Percentiles rank a stretch among this genome's conserved stretches.
Evolutionary conservation across 495 filamentous ascomycete species (phyloP).

Genomic region (Letharia columbiana): DNA sequence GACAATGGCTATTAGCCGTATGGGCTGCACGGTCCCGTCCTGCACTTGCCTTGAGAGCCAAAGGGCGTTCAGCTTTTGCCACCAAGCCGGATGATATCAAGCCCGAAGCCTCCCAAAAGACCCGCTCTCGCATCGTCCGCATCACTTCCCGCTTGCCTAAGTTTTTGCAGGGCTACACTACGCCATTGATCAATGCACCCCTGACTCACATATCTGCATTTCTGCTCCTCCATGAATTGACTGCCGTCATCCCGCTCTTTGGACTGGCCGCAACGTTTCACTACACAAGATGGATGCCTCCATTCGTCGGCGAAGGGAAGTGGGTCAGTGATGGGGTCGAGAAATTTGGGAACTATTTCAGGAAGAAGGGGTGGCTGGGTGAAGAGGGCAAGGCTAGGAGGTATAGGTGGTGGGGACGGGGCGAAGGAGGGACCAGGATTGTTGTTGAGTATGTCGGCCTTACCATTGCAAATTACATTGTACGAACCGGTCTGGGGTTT

Average conservation of each 20-base stretch:
- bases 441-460: conserved; percentile 31
- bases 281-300: conserved; percentile 57
- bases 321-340: conserved; percentile 48
- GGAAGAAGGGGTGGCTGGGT: conserved; percentile 53
- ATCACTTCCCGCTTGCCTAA: conserved; percentile 51
- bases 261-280: conserved; percentile 71
- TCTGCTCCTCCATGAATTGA: conserved; percentile 83
- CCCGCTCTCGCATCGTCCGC: conserved; percentile 44
- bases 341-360: conserved; percentile 50
- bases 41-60: neutral
- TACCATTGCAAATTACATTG: neutral
- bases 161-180: conserved; percentile 57
- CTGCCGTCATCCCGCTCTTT: conserved; percentile 71
- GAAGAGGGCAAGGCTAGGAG: conserved; percentile 30
- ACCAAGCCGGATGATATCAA: conserved; percentile 19
- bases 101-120: conserved; percentile 20
- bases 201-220: conserved; percentile 78
- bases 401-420: conserved; percentile 21
- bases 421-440: conserved; percentile 17
- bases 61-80: conserved; percentile 8
- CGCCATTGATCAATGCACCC: conserved; percentile 62
- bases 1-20: conserved; percentile 5
- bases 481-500: conserved; percentile 32
- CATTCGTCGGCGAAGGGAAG: conserved; percentile 40
- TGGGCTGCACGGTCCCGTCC: neutral